phyloP scores from a whole-genome alignment of 2,329 filamentous ascomycete species.

The Penicillium sp. region DNA sequence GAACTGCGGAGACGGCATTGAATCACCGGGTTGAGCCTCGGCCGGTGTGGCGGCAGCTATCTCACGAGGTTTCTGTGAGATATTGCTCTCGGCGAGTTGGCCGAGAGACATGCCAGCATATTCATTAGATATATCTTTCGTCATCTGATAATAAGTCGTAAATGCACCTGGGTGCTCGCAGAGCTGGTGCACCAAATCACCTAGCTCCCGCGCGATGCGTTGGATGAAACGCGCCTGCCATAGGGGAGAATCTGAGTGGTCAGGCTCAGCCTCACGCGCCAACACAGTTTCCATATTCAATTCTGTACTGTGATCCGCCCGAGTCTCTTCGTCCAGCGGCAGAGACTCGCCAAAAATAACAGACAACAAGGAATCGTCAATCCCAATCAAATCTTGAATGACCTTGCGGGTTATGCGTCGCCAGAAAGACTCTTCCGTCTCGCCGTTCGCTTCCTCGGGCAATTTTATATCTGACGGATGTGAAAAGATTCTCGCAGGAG shows the following conservation, averaged over 20 bases:
- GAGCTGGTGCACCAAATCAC: slow-evolving; percentile 72
- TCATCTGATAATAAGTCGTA: slow-evolving; percentile 65
- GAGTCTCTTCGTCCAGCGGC: slow-evolving; percentile 36
- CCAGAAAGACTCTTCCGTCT: slow-evolving; percentile 65
- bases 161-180: slow-evolving; percentile 86
- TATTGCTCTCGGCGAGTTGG: slow-evolving; percentile 24
- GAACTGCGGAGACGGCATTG: slow-evolving; percentile 43
- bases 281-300: slow-evolving; percentile 32
- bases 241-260: slow-evolving; percentile 26
- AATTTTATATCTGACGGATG: slow-evolving; percentile 51
- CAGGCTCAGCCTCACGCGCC: slow-evolving; percentile 25
- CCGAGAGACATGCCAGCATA: slow-evolving; percentile 68
- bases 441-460: slow-evolving; percentile 36
- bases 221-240: slow-evolving; percentile 67
- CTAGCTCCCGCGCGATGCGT: slow-evolving; percentile 79
- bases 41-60: slow-evolving; percentile 8
- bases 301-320: slow-evolving; percentile 28
- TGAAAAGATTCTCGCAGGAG: slow-evolving; percentile 32
- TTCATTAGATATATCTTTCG: slow-evolving; percentile 57
- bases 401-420: slow-evolving; percentile 76
- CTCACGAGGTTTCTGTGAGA: slow-evolving; percentile 7
- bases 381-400: slow-evolving; percentile 81
- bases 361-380: slow-evolving; percentile 77
- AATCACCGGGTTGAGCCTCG: slow-evolving; percentile 20
- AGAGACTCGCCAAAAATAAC: slow-evolving; percentile 81